phyloP scores from a whole-genome alignment of 2,329 filamentous ascomycete genomes.

The Fusarium algeriense region DNA sequence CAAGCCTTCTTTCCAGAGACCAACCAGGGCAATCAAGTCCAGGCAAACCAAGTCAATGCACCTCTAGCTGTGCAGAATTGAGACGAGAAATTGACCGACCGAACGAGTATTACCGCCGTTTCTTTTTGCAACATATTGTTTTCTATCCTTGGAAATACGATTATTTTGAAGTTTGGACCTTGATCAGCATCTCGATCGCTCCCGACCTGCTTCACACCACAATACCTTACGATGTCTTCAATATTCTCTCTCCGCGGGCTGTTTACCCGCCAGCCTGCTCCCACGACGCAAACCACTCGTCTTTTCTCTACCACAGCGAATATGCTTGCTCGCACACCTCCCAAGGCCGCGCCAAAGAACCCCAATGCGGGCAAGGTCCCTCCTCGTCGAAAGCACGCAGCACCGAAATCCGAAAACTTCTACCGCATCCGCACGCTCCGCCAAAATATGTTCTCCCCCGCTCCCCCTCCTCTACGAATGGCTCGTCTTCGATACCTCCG shows the following conservation, averaged over 20 bases:
- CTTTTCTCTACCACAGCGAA: conserved; percentile 51
- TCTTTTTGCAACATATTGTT: neutral
- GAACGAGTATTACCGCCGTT: neutral
- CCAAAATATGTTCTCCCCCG: conserved; percentile 62
- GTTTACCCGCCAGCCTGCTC: conserved; percentile 43
- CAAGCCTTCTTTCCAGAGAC: neutral
- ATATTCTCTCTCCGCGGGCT: conserved; percentile 50
- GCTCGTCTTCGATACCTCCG: conserved; percentile 87
- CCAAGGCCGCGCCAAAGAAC: conserved; percentile 44
- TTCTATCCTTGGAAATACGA: neutral
- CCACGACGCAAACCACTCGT: conserved; percentile 35
- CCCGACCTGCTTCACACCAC: neutral
- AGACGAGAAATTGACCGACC: neutral
- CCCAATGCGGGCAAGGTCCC: conserved; percentile 41
- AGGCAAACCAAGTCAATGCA: neutral
- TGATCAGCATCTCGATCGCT: neutral
- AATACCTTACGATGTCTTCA: conserved; percentile 46
- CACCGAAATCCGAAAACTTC: conserved; percentile 55
- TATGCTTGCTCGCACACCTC: conserved; percentile 48
- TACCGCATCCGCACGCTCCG: conserved; percentile 60
- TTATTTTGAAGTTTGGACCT: neutral
- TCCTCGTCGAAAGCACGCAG: conserved; percentile 46
- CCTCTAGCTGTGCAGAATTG: neutral
- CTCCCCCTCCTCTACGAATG: conserved; percentile 82
- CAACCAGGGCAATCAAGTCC: neutral